Conservation (phyloP, 306 rosid genomes). For the Prosopis cineraria region DNA sequence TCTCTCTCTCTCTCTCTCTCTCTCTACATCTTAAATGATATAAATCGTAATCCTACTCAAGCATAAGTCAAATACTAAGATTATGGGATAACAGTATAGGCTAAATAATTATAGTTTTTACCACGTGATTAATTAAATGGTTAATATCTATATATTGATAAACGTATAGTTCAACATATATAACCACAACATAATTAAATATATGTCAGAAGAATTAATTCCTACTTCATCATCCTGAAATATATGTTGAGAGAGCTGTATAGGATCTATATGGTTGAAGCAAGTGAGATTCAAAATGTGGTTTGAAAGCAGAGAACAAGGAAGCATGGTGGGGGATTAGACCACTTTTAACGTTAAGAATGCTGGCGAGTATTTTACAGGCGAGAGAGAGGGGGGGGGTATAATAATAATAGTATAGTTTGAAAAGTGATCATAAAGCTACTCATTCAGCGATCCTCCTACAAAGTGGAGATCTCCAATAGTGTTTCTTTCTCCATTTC, state of each 20-base stretch:
- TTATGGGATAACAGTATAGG: not conserved
- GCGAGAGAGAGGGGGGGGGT: conserved; percentile 13
- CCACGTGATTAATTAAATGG: not conserved
- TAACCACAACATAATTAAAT: not conserved
- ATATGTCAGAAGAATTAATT: not conserved
- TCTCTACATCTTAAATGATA: no score
- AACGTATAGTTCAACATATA: not conserved
- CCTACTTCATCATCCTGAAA: no score
- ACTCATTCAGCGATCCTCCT: conserved; percentile 48
- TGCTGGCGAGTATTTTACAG: conserved; percentile 45
- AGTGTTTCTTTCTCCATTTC: conserved; percentile 73
- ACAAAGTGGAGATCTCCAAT: conserved; percentile 54
- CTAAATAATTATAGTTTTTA: not conserved
- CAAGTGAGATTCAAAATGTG: conserved; percentile 9
- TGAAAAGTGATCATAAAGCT: conserved; percentile 73
- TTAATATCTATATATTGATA: not conserved
- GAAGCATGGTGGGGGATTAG: conserved; percentile 49
- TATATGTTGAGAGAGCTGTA: not conserved
- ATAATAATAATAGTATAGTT: conserved; percentile 35
- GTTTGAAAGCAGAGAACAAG: conserved; percentile 41
- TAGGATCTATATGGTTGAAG: not conserved
- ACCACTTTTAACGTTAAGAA: conserved; percentile 80
- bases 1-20: no score
- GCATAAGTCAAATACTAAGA: not conserved
- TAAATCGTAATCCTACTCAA: not conserved